Conservation (phyloP, 176 grass and related monocot species). For the Musa troglodytarum region DNA sequence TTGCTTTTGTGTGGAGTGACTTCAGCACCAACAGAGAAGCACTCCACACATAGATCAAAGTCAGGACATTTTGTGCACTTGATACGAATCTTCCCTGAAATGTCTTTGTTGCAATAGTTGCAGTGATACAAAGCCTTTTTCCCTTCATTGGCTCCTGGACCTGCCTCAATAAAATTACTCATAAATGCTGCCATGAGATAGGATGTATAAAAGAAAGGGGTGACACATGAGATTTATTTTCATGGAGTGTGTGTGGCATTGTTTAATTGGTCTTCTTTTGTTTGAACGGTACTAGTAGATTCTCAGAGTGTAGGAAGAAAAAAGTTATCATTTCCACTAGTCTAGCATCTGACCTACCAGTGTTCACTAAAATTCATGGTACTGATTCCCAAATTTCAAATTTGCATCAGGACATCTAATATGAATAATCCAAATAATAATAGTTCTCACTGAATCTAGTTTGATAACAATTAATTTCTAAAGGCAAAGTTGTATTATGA, state of each 20-base stretch:
- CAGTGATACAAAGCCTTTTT: slow-evolving; percentile 98
- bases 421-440: background rate
- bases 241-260: background rate
- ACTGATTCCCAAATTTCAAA: background rate
- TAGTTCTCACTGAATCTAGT: background rate
- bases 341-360: background rate
- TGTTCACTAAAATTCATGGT: background rate
- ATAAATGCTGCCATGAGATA: background rate
- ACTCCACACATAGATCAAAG: slow-evolving; percentile 96
- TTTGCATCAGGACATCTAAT: background rate
- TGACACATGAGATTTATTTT: background rate
- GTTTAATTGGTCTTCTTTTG: background rate
- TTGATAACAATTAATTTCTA: too few species aligned
- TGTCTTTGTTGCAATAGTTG: slow-evolving; percentile 99
- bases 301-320: background rate
- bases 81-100: slow-evolving; percentile 95
- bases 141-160: slow-evolving; percentile 49
- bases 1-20: slow-evolving; percentile 85
- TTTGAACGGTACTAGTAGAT: background rate
- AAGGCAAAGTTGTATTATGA: too few species aligned
- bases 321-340: background rate
- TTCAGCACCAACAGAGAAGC: slow-evolving; percentile 91
- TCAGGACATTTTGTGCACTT: slow-evolving; percentile 96
- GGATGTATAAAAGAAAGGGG: background rate
- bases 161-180: slow-evolving; percentile 8